Evolutionary conservation across 139 green algal species (phyloP), one percentile per base, ranked within the genome.

Genomic region (Chlorella sp.): DNA sequence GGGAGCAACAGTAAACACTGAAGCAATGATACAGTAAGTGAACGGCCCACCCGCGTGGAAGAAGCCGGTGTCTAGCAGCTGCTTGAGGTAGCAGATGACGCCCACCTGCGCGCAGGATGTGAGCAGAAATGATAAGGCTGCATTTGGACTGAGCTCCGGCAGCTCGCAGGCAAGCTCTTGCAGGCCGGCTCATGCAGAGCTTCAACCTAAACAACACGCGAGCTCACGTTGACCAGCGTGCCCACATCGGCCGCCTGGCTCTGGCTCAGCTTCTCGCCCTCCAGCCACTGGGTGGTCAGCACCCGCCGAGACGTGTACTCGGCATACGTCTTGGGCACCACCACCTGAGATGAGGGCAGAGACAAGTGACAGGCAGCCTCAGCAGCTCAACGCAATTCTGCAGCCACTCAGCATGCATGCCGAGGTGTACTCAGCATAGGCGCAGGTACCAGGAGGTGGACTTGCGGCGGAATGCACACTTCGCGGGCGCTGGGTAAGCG

Each of bases 21-120:
- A 8, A 34, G n/a, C 75, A 60, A 60, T 60, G 13, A 60, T 26
- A 24, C 51, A 60, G 51, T 16, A 26, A 24, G 13, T 86, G 44
- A 40, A 19, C 77, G 19, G 2, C 69, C 7, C 69, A 76, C 70
- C 73, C 24, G 77, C 90, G 56, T 94, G 90, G 85, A 95, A 94
- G 46, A 92, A 92, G 76, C 89, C 93, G 13, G 92, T 97, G 79
- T 98, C 94, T 48, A 99, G 93, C 82, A 99, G 92, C 90, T 99
- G 96, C 89, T 98, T 98, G 44, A 99, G 92, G 92, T 98, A 99
- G 92, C 94, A 98, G 83, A 99, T 98, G 43, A 99, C 97, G 44
- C 97, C 97, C 46, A 99, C 78, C 90, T 99, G 99, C 51, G 62
- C 2, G 26, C 28, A 30, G 28, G 28, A 69, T 26, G 62, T 3